Evolutionary conservation across 2,329 filamentous ascomycete species (phyloP), one percentile per base, ranked within the genome.

Genomic region (Juglanconis sp.): DNA sequence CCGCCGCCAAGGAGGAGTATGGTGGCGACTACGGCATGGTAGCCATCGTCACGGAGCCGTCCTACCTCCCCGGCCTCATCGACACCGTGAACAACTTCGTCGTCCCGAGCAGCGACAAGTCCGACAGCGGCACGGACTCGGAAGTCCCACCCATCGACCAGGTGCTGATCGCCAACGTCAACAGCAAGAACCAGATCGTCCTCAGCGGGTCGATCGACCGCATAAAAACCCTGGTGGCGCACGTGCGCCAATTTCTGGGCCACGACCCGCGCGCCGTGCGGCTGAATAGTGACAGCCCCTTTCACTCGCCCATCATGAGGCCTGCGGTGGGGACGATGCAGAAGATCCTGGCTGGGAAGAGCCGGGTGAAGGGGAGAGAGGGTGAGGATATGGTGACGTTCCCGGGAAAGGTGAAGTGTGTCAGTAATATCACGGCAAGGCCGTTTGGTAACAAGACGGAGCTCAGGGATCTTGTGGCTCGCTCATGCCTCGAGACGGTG

Each of bases 151-250:
- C 91, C 3, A 92, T 96, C 57, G 85, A 95, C 70, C 90, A 96
- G 74, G 93, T 97, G 54, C 80, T 89, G 66, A 92, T 98, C 67
- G 94, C 92, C 62, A 97, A 98, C 74, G 87, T 96, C 76, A 98
- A 98, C 77, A 91, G 88, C 73, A 95, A 92, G 77, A 96, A 96
- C 72, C 94, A 98, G 77, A 96, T 98, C 68, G 94, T 97, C 55
- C 80, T 98, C 56, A 95, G 90, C 70, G 94, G 94, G 40, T 94
- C 87, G 73, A 88, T 97, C 56, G 87, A 88, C 68, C 83, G 87
- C 67, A 96, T 97, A 73, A 87, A 86, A 68, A 88, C 87, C 59
- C 85, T 97, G 17, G 79, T 97, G 56, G 87, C 90, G 10, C 92
- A 97, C 71, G 81, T 98, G 60, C 81, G 92, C 55, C 91, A 96